Percentiles rank a stretch among this genome's conserved stretches.
phyloP scores from a whole-genome alignment of 495 filamentous ascomycete species.

The Neurospora sp. region DNA sequence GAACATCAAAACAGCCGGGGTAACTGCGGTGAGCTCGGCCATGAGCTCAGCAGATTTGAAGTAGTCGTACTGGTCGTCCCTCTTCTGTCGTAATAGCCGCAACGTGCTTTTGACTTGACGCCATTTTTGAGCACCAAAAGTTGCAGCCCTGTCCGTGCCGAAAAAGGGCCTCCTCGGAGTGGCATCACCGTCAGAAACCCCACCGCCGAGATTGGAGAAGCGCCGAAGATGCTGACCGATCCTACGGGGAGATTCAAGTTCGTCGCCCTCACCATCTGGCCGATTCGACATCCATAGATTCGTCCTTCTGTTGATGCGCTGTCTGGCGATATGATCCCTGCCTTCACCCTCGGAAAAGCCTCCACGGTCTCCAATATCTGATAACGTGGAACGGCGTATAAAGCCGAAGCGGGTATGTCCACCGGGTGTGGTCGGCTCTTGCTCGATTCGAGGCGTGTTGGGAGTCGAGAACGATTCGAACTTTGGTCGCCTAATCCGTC shows the following conservation, averaged over 20 bases:
- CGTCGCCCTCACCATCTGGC: conserved; percentile 28
- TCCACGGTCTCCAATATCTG: conserved; percentile 56
- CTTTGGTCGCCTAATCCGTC: conserved; percentile 41
- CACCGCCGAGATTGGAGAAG: conserved; percentile 58
- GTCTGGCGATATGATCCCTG: conserved; percentile 54
- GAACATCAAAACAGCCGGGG: conserved; percentile 83
- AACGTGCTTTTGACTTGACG: conserved; percentile 74
- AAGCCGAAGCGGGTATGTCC: conserved; percentile 34
- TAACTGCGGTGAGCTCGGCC: conserved; percentile 85
- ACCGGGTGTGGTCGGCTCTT: conserved; percentile 21
- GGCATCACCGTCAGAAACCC: conserved; percentile 41
- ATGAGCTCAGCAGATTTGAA: conserved; percentile 94
- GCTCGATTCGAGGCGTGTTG: conserved; percentile 21
- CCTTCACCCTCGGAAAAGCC: conserved; percentile 87
- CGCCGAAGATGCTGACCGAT: conserved; percentile 66
- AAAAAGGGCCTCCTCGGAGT: conserved; percentile 42
- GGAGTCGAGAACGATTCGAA: conserved; percentile 37
- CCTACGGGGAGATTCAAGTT: conserved; percentile 43
- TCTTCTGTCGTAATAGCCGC: conserved; percentile 72
- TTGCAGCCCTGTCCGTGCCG: conserved; percentile 57
- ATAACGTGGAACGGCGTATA: conserved; percentile 59
- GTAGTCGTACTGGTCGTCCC: conserved; percentile 79
- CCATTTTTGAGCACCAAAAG: conserved; percentile 78
- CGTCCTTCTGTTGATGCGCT: conserved; percentile 44
- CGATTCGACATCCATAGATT: conserved; percentile 39